These are phyloP conservation scores for Trypanosomatidae sp. DNA, from an alignment of 208 protist species.

Conservation along the genomic window DNA sequence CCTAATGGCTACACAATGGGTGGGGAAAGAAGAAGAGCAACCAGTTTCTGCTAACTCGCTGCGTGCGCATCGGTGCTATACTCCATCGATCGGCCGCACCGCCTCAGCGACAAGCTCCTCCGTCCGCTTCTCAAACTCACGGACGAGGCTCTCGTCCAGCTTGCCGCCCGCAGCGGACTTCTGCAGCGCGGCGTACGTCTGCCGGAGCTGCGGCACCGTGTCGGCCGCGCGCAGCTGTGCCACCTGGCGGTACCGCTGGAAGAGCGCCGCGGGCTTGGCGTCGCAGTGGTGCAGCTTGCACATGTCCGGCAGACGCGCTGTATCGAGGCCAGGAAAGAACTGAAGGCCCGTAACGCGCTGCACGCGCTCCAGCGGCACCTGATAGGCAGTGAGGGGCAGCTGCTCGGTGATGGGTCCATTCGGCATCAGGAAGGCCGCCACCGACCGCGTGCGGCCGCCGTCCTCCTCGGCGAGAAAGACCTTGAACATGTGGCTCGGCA, in stretches of 20 bases:
- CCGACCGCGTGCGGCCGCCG: conserved; percentile 27
- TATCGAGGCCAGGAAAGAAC: conserved; percentile 60
- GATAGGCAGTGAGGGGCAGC: conserved; percentile 65
- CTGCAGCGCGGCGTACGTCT: conserved; percentile 42
- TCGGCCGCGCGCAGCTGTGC: conserved; percentile 55
- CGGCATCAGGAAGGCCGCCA: conserved; percentile 77
- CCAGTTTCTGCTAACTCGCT: no score
- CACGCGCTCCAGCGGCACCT: conserved; percentile 57
- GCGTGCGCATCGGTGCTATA: no score
- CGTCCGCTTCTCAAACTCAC: conserved; percentile 42
- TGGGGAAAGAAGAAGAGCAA: no score
- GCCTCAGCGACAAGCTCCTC: conserved; percentile 45
- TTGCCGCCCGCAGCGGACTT: conserved; percentile 14
- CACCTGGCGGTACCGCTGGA: conserved; percentile 55
- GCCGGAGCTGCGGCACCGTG: conserved; percentile 53
- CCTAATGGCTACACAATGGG: no score
- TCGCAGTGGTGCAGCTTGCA: conserved; percentile 59
- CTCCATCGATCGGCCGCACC: no score
- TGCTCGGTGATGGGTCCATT: conserved; percentile 70
- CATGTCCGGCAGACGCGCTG: conserved; percentile 40
- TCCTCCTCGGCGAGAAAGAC: conserved; percentile 57
- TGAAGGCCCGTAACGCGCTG: conserved; percentile 65
- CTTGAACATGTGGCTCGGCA: conserved; percentile 88
- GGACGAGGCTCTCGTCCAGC: conserved; percentile 35
- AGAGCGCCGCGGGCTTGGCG: conserved; percentile 32